phyloP scores from a whole-genome alignment of 1,139 yeast species.

The Groenewaldozyma auringiensis region DNA sequence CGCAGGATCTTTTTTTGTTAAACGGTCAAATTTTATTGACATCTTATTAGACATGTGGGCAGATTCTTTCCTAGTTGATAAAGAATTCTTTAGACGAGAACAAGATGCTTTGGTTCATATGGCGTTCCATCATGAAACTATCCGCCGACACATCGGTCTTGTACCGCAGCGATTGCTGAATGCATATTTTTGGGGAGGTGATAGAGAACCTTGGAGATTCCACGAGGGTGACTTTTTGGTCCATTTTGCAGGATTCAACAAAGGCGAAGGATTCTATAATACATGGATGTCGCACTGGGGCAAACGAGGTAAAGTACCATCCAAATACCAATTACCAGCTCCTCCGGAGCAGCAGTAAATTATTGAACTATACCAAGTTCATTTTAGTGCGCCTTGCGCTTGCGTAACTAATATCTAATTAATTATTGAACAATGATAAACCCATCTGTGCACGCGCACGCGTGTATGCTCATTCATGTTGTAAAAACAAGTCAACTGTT shows the following conservation, averaged over 20 bases:
- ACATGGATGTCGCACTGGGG: background rate
- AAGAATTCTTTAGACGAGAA: constrained; percentile 16
- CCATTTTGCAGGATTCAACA: constrained; percentile 23
- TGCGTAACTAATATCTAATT: background rate
- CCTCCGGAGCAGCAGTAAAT: background rate
- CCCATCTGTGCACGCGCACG: too few relatives aligned
- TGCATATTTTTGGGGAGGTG: constrained; percentile 20
- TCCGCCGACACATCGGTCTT: constrained; percentile 26
- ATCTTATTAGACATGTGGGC: constrained; percentile 20
- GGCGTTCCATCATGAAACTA: constrained; percentile 16
- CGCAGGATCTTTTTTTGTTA: constrained; percentile 30
- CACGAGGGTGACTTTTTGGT: constrained; percentile 23
- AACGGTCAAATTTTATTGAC: constrained; percentile 21
- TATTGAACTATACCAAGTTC: background rate
- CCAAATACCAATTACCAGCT: background rate
- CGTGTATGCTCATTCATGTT: too few relatives aligned
- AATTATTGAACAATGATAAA: background rate
- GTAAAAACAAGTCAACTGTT: too few relatives aligned
- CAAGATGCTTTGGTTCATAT: constrained; percentile 22
- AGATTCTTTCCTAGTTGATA: constrained; percentile 13
- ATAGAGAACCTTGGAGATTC: background rate
- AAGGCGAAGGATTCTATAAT: background rate
- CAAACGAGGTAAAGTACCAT: background rate
- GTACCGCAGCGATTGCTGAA: constrained; percentile 31
- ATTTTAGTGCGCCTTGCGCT: background rate